A percentile compares a stretch with the other conserved stretches of the same genome.
phyloP scores from a whole-genome alignment of 352 stramenopile genomes.

The Pythium dissimile region DNA sequence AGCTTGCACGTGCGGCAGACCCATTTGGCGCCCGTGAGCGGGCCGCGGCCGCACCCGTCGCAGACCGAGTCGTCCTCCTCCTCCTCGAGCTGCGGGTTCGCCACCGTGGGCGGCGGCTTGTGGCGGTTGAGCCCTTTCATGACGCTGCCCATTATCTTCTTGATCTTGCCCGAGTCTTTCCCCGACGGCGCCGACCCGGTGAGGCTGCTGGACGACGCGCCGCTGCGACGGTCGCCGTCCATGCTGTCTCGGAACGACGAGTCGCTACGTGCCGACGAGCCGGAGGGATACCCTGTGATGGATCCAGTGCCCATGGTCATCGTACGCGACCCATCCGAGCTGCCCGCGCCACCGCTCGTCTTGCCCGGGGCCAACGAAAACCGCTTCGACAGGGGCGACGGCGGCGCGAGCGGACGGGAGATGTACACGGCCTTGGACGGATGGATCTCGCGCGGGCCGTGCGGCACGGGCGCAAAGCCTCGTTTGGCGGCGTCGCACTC shows the following conservation, averaged over 20 bases:
- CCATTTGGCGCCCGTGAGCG: conserved; percentile 55
- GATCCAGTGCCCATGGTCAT: conserved; percentile 1
- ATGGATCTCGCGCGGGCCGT: conserved; percentile 61
- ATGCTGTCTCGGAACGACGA: conserved; percentile 1
- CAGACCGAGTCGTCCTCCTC: conserved; percentile 61
- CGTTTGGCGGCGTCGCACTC: conserved; percentile 43
- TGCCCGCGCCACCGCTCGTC: not conserved
- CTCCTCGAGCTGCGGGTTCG: conserved; percentile 26
- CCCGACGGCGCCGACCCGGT: conserved; percentile 4
- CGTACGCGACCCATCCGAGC: conserved; percentile 5
- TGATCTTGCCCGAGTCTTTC: conserved; percentile 58
- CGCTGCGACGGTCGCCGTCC: conserved; percentile 29
- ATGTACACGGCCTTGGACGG: conserved; percentile 66
- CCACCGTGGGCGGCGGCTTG: conserved; percentile 30
- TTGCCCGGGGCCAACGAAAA: conserved; percentile 2
- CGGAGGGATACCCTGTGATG: not conserved
- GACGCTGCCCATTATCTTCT: conserved; percentile 74
- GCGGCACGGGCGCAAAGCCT: conserved; percentile 24
- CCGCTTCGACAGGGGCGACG: conserved; percentile 4
- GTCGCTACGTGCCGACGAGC: not conserved
- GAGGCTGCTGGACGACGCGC: conserved; percentile 14
- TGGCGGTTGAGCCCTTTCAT: conserved; percentile 67
- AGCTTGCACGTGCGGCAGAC: conserved; percentile 58
- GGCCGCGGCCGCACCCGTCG: conserved; percentile 57
- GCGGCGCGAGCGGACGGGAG: conserved; percentile 37